Base-by-base conservation (phyloP, 2,329 filamentous ascomycete species). In the Penicillium paneum region DNA sequence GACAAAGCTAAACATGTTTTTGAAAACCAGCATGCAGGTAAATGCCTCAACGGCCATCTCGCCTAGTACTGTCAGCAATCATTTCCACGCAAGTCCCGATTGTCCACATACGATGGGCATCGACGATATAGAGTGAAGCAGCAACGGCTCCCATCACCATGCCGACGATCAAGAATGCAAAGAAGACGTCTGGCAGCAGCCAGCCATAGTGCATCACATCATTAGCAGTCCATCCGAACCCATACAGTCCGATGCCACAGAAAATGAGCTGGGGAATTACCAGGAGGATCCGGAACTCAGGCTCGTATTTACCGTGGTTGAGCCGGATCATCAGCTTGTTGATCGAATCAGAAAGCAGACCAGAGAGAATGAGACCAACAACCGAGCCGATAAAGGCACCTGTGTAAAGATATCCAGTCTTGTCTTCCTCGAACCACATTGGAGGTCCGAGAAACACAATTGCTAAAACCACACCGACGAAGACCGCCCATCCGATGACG, bases 401-500 rank as follows among this genome's bases (percentile, higher is more conserved):
- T 0, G 87, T 86, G 74, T 97, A 96, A 53, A 91, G 83, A 71
- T 93, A 91, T n/a, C 92, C 92, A 1, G 89, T 90, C 66, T 89
- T 76, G 49, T 90, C 84, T 74, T 94, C 87, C 64, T 84, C 79
- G 82, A 92, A 96, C 78, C 85, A 94, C 38, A 92, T 83, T 0
- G 90, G 90, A 2, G 88, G 87, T 2, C 87, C 86, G 43, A 95
- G 81, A 76, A 94, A 93, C 62, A 95, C 86, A 55, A 87, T 84
- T n/a, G 87, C 88, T 42, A 95, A 77, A 61, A 94, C 85, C 57
- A 94, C 87, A 53, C 90, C 89, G 61, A 96, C 93, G 67, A 97
- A 90, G 15, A 97, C 90, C 1, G 92, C 96, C 92, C 93, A 97
- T 60, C 92, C 93, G 66, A 97, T 96, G 67, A 96, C 84, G 5